Percentiles rank a stretch among this genome's conserved stretches.
Conservation (phyloP, 306 rosid species). For the Oemleria cerasiformis region DNA sequence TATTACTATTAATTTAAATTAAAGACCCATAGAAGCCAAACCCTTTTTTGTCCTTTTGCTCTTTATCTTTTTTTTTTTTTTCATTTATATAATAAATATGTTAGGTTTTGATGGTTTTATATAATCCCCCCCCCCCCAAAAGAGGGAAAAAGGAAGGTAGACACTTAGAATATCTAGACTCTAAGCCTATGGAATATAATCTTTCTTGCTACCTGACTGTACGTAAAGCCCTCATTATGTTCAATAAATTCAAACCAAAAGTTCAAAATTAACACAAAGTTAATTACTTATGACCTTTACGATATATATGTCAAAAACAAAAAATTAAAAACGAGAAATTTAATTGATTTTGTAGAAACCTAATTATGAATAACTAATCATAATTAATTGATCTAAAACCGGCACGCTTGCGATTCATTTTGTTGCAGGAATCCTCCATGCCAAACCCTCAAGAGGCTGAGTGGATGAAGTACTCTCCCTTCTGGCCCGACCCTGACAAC, state of each 20-base stretch:
- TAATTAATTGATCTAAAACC: background rate
- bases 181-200: slow-evolving; percentile 22
- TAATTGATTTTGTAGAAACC: background rate
- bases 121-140: slow-evolving; percentile 12
- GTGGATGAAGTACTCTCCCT: slow-evolving; percentile 94
- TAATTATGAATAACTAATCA: slow-evolving; percentile 3
- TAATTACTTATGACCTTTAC: slow-evolving; percentile 1
- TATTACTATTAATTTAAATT: slow-evolving; percentile 48
- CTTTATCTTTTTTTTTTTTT: slow-evolving; percentile 34
- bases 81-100: slow-evolving; percentile 18
- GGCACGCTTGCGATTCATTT: slow-evolving; percentile 22
- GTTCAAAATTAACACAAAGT: background rate
- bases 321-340: background rate
- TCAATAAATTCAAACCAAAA: slow-evolving; percentile 13
- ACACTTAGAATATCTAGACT: slow-evolving; percentile 32
- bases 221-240: slow-evolving; percentile 23
- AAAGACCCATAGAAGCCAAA: slow-evolving; percentile 43
- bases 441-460: slow-evolving; percentile 77
- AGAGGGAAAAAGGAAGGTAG: background rate
- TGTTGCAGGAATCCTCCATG: slow-evolving; percentile 66
- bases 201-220: slow-evolving; percentile 21
- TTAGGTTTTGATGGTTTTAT: slow-evolving; percentile 18
- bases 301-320: too few species aligned
- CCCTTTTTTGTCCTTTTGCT: slow-evolving; percentile 25
- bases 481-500: slow-evolving; percentile 91